Evolutionary conservation across 495 filamentous ascomycete genomes (phyloP).

Genomic region (Xylaria acuta): DNA sequence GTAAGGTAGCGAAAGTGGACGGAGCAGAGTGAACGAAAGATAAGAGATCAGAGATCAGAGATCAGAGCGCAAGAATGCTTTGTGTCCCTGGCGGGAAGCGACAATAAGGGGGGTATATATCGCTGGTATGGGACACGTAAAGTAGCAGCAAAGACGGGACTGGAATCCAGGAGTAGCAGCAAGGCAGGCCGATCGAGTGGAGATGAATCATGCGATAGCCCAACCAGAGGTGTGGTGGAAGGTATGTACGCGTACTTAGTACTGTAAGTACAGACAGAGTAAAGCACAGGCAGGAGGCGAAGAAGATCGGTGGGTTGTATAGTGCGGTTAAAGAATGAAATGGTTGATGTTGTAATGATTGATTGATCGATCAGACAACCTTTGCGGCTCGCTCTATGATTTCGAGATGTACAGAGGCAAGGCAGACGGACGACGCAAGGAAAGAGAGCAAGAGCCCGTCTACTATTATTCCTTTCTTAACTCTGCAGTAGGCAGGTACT

Average conservation of each 20-base stretch:
- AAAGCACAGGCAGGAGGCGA: not conserved
- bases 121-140: slow-evolving; percentile 1
- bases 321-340: not conserved
- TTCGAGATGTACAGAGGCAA: not conserved
- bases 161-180: slow-evolving; percentile 22
- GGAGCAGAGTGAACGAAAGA: not conserved
- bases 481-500: too few relatives aligned
- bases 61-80: not conserved
- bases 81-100: not conserved
- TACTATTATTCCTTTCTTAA: not conserved
- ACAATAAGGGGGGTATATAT: not conserved
- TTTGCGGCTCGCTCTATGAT: not conserved
- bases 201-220: slow-evolving; percentile 20
- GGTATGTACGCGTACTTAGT: not conserved
- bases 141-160: slow-evolving; percentile 2
- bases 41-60: not conserved
- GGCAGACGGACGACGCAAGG: not conserved
- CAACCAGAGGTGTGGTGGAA: not conserved
- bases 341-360: not conserved
- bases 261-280: too few relatives aligned
- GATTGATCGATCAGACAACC: not conserved
- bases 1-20: not conserved
- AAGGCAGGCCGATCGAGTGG: slow-evolving; percentile 16
- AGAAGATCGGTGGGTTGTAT: not conserved
- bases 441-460: not conserved